Conservation (phyloP, 371 early-diverging fungal genomes). For the Mycotypha africana region DNA sequence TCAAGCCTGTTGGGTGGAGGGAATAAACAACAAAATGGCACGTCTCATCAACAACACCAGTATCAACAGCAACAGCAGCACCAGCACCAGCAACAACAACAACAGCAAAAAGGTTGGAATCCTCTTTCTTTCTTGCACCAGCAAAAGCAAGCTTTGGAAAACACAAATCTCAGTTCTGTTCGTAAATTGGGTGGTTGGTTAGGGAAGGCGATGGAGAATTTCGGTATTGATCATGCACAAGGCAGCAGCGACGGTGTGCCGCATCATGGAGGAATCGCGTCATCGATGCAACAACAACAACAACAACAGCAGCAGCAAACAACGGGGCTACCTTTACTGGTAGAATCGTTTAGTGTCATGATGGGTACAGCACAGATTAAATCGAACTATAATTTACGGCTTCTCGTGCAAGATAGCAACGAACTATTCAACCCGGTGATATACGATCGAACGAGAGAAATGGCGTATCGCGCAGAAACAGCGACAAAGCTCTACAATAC, state of each 20-base stretch:
- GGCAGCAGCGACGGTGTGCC: no score
- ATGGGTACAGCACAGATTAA: constrained; percentile 71
- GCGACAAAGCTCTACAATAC: constrained; percentile 64
- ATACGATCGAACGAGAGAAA: constrained; percentile 46
- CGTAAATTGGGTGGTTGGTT: constrained; percentile 65
- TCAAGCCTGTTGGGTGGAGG: neutral
- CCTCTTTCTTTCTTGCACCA: constrained; percentile 64
- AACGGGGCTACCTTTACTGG: constrained; percentile 35
- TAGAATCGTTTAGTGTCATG: constrained; percentile 70
- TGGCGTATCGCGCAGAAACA: constrained; percentile 69
- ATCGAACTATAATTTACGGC: constrained; percentile 63
- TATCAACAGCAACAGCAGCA: neutral
- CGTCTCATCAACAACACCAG: neutral
- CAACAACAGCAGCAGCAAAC: neutral
- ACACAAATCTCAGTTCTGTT: constrained; percentile 51
- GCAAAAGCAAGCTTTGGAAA: constrained; percentile 56
- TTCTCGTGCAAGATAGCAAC: constrained; percentile 50
- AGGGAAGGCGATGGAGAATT: constrained; percentile 70
- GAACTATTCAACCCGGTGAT: constrained; percentile 46
- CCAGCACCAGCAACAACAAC: constrained; percentile 12
- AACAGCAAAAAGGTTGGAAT: constrained; percentile 50
- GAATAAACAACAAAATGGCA: neutral
- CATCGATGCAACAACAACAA: neutral
- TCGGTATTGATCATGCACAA: constrained; percentile 56
- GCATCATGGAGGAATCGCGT: constrained; percentile 13